These are phyloP conservation scores for Paracorniculantispora psalliotae DNA, from an alignment of 2,329 filamentous ascomycete species.

Conservation along the genomic window DNA sequence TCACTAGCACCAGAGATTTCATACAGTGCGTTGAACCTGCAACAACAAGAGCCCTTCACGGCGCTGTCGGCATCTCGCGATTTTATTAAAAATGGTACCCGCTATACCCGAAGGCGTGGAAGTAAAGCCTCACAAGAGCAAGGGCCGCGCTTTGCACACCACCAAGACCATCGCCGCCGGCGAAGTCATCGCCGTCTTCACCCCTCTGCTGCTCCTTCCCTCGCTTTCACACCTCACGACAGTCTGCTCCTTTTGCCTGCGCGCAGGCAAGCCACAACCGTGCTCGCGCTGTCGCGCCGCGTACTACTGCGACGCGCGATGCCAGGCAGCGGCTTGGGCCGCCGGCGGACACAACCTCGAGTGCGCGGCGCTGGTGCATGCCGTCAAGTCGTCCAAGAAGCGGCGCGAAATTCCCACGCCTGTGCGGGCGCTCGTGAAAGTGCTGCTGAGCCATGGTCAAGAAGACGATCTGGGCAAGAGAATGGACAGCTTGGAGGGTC, in stretches of 20 bases:
- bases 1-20: conserved; percentile 9
- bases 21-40: neutral
- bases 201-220: conserved; percentile 42
- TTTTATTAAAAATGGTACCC: neutral
- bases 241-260: conserved; percentile 49
- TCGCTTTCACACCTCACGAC: conserved; percentile 34
- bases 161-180: conserved; percentile 40
- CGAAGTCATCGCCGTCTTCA: conserved; percentile 41
- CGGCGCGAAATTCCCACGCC: conserved; percentile 44
- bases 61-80: neutral
- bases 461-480: conserved; percentile 29
- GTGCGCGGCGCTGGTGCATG: conserved; percentile 42
- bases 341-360: conserved; percentile 46
- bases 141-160: conserved; percentile 44
- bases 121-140: conserved; percentile 16
- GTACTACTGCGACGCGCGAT: conserved; percentile 49
- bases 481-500: conserved; percentile 40
- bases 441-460: conserved; percentile 33
- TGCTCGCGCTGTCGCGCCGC: conserved; percentile 51
- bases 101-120: neutral
- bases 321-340: conserved; percentile 52
- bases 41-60: neutral
- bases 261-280: conserved; percentile 24
- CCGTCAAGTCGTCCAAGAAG: conserved; percentile 20
- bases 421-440: conserved; percentile 48